Evolutionary conservation across 208 protist species (phyloP), one percentile per base, ranked within the genome.

Genomic region (Trypanosoma cruzi): DNA sequence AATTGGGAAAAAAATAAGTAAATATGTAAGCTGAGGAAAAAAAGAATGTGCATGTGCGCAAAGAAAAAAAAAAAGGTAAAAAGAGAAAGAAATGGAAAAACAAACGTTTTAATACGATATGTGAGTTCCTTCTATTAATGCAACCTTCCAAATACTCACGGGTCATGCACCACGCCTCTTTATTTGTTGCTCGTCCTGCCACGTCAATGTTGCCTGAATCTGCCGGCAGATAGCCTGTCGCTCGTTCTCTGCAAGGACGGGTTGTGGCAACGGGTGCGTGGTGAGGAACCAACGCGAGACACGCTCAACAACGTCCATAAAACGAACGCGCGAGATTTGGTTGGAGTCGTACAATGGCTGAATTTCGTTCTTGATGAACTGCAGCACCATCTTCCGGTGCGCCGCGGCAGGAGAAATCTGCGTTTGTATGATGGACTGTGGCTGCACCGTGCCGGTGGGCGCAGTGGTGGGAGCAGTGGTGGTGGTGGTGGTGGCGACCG

Each of bases 311-410:
- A 71, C 63, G 53, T 79, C 73, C 42, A 79, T 62, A 53, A 79
- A 79, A 16, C 73, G 64, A 34, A 70, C 58, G 7, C 67, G 52
- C 18, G 65, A 71, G 4, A 79, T 68, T 37, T 74, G 36, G 37
- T 71, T 64, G 1, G 37, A 44, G 68, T 79, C 44, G 57, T 79
- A 79, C 18, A 74, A 44, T n/a, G 73, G 73, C 26, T 75, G 73
- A 36, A 79, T 64, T 62, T 79, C 73, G 42, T 68, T 72, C 59
- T 79, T 79, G 29, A 79, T 73, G 31, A 79, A 79, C 40, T 64
- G 56, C 28, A 79, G 53, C 8, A 79, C 68, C 68, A 73, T 73
- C 31, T 54, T 70, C n/a, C 64, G 50, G 6, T 62, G 50, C 13
- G 32, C 28, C n/a, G 54, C 64, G 36, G 36, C 36, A n/a, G n/a